Evolutionary conservation across 2,329 filamentous ascomycete species (phyloP), one percentile per base, ranked within the genome.

Genomic region (Huntiella omanensis): DNA sequence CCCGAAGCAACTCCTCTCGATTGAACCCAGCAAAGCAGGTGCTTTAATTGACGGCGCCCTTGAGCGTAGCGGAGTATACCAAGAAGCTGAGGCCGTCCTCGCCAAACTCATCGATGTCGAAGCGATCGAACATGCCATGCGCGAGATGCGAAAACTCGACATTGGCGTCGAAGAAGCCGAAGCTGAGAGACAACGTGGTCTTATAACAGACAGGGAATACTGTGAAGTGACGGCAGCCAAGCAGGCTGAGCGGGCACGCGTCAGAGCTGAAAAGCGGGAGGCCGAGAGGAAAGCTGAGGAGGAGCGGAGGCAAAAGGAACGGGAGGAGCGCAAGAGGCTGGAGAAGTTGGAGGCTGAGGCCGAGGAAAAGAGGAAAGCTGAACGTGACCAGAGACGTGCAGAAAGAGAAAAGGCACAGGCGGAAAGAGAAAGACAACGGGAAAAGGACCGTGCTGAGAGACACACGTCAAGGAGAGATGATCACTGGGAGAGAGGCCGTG

Each of bases 21-120:
- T 84, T 43, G 80, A 86, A 55, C 77, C 79, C 13, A 69, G 74
- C 49, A 83, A 86, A 57, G 80, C 82, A 3, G 76, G 78, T 1
- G 75, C 80, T 0, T 69, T 92, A 4, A 77, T 87, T 36, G 81
- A 87, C 58, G 83, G 83, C 48, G 80, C 80, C 1, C 72, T 84
- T 13, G 82, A 87, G 55, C 75, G 83, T 50, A 79, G 75, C 15
- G 79, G 80, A 19, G 75, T 86, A 22, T 91, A 88, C 55, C 74
- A 79, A 50, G 73, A 74, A 53, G 80, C 80, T 0, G 75, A 83
- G 54, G 67, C 70, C 5, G 72, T 77, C 43, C 75, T 87, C 42
- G 72, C 77, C 50, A 65, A 70, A 22, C 66, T 85, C 49, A 80
- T 88, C 49, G 75, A 83, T 55, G 68, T 77, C 40, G 65, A 65